phyloP scores from a whole-genome alignment of 495 filamentous ascomycete species.

The Podospora pseudoanserina region DNA sequence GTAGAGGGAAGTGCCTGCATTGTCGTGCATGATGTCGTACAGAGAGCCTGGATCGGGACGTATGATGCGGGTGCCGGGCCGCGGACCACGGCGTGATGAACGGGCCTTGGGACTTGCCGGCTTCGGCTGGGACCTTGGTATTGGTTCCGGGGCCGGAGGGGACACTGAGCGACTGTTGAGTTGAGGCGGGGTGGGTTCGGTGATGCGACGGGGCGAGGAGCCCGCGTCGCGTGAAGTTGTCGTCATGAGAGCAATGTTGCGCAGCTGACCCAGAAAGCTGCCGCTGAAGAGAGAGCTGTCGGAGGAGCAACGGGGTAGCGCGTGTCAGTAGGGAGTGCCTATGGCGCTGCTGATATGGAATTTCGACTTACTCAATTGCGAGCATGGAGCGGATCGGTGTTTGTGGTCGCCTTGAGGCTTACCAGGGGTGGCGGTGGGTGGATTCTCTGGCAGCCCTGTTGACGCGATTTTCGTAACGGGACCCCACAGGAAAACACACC shows the following conservation, averaged over 20 bases:
- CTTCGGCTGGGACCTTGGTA: constrained; percentile 8
- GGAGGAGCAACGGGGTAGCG: constrained; percentile 3
- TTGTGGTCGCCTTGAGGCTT: constrained; percentile 7
- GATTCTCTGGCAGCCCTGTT: constrained; percentile 8
- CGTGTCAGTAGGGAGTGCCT: constrained; percentile 10
- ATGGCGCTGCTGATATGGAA: background rate
- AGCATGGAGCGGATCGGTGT: constrained; percentile 25
- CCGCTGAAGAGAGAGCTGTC: constrained; percentile 29
- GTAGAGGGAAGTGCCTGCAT: constrained; percentile 40
- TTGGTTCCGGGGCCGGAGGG: background rate
- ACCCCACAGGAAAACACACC: constrained; percentile 13
- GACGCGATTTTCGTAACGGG: constrained; percentile 11
- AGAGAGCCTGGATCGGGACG: constrained; percentile 42
- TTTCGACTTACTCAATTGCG: constrained; percentile 31
- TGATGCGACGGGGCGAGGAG: constrained; percentile 10
- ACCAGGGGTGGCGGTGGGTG: constrained; percentile 6
- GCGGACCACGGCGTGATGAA: background rate
- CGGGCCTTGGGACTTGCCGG: constrained; percentile 1
- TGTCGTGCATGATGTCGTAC: constrained; percentile 45
- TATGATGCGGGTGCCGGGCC: constrained; percentile 21
- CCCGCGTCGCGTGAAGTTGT: constrained; percentile 20
- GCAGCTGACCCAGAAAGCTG: constrained; percentile 34
- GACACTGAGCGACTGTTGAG: background rate
- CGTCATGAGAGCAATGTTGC: constrained; percentile 32
- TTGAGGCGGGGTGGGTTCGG: constrained; percentile 2